Conservation (phyloP, 352 stramenopile genomes). For the Thalassiosira exigua region DNA sequence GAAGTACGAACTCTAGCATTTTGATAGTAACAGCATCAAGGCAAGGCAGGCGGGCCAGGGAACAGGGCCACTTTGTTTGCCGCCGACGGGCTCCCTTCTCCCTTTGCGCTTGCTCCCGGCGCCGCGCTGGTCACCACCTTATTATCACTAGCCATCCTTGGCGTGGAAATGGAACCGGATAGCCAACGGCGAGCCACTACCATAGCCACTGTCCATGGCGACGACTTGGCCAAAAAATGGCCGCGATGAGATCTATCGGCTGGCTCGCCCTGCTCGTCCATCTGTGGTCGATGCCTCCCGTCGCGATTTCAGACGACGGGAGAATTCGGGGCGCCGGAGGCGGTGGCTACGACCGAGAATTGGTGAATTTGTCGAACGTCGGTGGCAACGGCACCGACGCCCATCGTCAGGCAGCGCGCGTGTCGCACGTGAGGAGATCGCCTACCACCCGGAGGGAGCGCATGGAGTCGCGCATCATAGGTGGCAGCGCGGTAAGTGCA, state of each 20-base stretch:
- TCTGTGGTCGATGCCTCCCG: background rate
- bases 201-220: background rate
- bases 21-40: background rate
- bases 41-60: background rate
- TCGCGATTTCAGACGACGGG: background rate
- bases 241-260: slow-evolving; percentile 10
- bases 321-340: background rate
- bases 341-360: background rate
- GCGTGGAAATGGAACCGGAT: background rate
- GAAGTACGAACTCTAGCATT: background rate
- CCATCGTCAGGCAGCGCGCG: background rate
- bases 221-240: background rate
- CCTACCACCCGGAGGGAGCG: background rate
- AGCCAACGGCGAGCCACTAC: background rate
- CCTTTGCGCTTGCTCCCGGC: background rate
- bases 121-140: too few relatives aligned
- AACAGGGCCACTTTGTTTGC: too few relatives aligned
- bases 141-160: too few relatives aligned
- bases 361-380: background rate
- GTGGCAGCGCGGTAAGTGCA: background rate
- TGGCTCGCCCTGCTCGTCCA: slow-evolving; percentile 7
- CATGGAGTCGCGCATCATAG: slow-evolving; percentile 12
- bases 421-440: background rate
- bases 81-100: background rate
- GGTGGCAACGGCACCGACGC: slow-evolving; percentile 7